Base-by-base conservation (phyloP, 1,139 yeast species). In the Barnettozyma hawaiiensis region DNA sequence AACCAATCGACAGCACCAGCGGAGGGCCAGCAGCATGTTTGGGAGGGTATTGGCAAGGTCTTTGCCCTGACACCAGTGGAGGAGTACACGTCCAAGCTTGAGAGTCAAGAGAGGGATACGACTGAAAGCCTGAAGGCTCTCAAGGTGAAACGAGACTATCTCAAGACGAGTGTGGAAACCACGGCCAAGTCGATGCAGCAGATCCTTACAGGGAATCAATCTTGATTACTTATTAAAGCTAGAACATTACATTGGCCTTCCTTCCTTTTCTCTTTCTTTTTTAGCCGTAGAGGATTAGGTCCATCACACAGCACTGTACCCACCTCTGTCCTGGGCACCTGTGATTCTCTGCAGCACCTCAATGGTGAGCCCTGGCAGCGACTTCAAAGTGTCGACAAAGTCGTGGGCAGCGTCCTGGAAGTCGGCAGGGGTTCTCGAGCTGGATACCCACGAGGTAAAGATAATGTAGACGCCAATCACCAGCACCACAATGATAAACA, bases 301-400 rank as follows among this genome's bases (percentile, higher is more conserved):
- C n/a, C n/a, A n/a, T 63, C 69, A 89, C 9, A 89, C 95, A 27
- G 97, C 97, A 60, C 94, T 82, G 61, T 89, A 89, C 26, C 95
- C 97, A 15, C 95, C 95, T 60, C 96, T 76, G 54, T 72, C 72
- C 31, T 59, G 60, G 7, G 35, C 62, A n/a, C 94, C 86, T 21
- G 87, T 74, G 48, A 90, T 70, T 52, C 81, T 85, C 46, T 76
- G 77, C 35, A 79, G 67, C 5, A 89, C 73, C 62, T 89, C 96
- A 49, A 70, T 73, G 28, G 77, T 58, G 51, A 90, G 83, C 31
- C 78, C 80, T 4, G 96, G 95, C 41, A 86, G 65, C 5, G 89
- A 81, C 23, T 70, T 67, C 39, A 79, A 69, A 39, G 84, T 76
- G 52, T 85, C 95, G 35, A 85, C 71, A 43, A 89, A 80, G 57